Base-by-base conservation (phyloP, 441 rosid species). In the Sinapis alba region DNA sequence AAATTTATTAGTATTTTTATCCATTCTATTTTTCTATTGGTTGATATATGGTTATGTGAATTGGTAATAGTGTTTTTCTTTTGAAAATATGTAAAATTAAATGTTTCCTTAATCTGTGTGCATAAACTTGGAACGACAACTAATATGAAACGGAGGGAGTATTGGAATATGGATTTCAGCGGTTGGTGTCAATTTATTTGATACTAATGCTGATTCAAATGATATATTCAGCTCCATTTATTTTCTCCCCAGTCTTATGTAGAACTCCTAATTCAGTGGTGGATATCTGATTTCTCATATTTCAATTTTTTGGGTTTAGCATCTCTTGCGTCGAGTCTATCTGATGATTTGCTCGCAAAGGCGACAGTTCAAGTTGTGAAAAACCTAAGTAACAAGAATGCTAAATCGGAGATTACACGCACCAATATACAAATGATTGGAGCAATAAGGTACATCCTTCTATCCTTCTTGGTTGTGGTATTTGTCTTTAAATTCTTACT, bases 401-500 rank as follows among this genome's bases (percentile, higher is more conserved):
- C 70, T 18, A 96, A 90, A 84, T 92, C 98, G 23, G 98, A 96
- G 68, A 80, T 92, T 86, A 90, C 85, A 28, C 92, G 98, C 69
- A 91, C 98, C 73, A 96, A 96, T 80, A 96, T 96, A 84, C 99
- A 96, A 83, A 92, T 92, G 98, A 90, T 96, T 82, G 99, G 99
- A 68, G 96, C 97, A 75, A 80, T 96, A 73, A 88, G 99, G 99
- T 93, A 81, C 76, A 13, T 43, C 68, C 12, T 50, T 59, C 41
- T 16, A 18, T 43, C 56, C 30, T 69, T 78, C 38, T 43, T 43
- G 5, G n/a, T 69, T 38, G 3, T 45, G 57, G 5, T 21, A 8
- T 77, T 23, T 65, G 2, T 65, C 58, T 59, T 27, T 19, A 59
- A 65, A 21, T 50, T 50, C 11, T 50, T 16, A 50, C 70, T 8